phyloP scores from a whole-genome alignment of 139 green algal genomes.

The Ettlia oleoabundans region DNA sequence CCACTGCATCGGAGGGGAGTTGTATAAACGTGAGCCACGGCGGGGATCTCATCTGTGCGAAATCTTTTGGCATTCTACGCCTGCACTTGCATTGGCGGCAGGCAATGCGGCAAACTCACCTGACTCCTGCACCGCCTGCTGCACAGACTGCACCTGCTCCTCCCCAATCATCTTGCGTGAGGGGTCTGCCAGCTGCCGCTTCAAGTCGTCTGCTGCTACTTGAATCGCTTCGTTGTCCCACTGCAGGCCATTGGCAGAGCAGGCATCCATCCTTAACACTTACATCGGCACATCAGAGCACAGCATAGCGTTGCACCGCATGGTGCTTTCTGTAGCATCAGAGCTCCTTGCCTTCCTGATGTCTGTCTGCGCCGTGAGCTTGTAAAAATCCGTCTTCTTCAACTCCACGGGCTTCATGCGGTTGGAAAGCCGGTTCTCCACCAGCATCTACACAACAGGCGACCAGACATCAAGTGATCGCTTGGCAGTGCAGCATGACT shows the following conservation, averaged over 20 bases:
- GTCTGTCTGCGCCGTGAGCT: slow-evolving; percentile 15
- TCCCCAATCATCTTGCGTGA: slow-evolving; percentile 17
- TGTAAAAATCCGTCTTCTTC: slow-evolving; percentile 25
- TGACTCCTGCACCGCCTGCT: slow-evolving; percentile 9
- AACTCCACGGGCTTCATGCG: slow-evolving; percentile 11
- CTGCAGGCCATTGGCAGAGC: neutral
- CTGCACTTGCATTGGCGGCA: neutral
- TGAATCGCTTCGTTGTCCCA: slow-evolving; percentile 27
- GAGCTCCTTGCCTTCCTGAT: no score
- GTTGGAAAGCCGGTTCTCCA: slow-evolving; percentile 27
- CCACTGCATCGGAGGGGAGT: neutral
- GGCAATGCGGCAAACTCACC: neutral
- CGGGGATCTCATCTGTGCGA: no score
- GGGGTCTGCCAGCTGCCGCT: slow-evolving; percentile 21
- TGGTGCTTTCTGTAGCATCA: no score
- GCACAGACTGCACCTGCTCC: slow-evolving; percentile 25
- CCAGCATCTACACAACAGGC: slow-evolving; percentile 19
- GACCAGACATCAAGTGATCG: no score
- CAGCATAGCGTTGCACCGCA: neutral
- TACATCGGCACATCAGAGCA: neutral
- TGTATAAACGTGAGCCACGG: no score
- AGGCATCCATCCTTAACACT: neutral
- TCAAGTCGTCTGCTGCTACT: neutral
- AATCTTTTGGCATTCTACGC: no score
- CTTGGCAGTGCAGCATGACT: no score